Conservation (phyloP, 2,329 filamentous ascomycete genomes). For the Aspergillus felis region DNA sequence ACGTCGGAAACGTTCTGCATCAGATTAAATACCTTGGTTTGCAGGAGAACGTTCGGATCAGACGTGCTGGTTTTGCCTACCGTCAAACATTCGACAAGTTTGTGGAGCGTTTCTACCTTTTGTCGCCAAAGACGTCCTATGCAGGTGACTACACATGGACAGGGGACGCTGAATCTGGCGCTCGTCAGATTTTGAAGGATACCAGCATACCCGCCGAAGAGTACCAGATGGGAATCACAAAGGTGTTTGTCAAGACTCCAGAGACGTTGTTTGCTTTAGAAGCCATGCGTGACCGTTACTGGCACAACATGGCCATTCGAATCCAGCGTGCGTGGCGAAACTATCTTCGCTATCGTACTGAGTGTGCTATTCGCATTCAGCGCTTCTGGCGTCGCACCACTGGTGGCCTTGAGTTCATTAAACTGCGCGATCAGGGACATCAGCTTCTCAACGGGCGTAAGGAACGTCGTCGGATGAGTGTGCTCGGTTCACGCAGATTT, state of each 20-base stretch:
- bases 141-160: constrained; percentile 97
- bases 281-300: constrained; percentile 96
- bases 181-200: constrained; percentile 90
- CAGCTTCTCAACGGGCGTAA: constrained; percentile 77
- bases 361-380: constrained; percentile 91
- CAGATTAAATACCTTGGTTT: constrained; percentile 98
- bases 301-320: constrained; percentile 98
- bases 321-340: constrained; percentile 98
- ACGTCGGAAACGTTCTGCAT: constrained; percentile 85
- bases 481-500: constrained; percentile 87
- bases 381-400: constrained; percentile 93
- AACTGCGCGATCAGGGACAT: constrained; percentile 85
- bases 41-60: constrained; percentile 98
- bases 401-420: constrained; percentile 81
- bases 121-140: constrained; percentile 92
- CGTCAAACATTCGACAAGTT: constrained; percentile 98
- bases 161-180: constrained; percentile 80
- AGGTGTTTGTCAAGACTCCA: constrained; percentile 96
- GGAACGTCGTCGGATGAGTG: constrained; percentile 84
- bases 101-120: constrained; percentile 90
- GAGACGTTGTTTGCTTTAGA: constrained; percentile 96
- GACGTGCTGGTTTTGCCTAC: constrained; percentile 92
- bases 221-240: constrained; percentile 94
- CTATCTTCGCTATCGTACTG: constrained; percentile 85
- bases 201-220: constrained; percentile 93